A percentile compares a stretch with the other conserved stretches of the same genome.
Conservation (phyloP, 345 rosid genomes). For the thale cress (Arabidopsis thaliana) region DNA sequence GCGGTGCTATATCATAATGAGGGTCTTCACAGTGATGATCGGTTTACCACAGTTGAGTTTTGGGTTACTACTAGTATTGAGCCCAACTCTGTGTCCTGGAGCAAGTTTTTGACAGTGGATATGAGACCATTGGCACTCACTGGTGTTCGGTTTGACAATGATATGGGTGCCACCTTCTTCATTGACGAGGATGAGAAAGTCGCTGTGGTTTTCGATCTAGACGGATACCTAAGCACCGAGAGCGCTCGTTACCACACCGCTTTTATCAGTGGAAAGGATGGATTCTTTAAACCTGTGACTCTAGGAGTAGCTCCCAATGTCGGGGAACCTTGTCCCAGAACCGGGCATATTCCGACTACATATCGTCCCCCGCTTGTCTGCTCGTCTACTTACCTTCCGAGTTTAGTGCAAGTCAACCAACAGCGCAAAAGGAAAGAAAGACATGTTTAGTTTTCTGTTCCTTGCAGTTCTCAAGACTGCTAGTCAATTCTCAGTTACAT, state of each 20-base stretch:
- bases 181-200: neutral
- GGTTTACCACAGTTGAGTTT: no score
- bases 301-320: neutral
- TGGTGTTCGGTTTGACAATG: neutral
- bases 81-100: no score
- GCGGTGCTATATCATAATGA: no score
- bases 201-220: neutral
- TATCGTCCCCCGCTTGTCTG: neutral
- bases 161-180: neutral
- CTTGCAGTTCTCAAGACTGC: no score
- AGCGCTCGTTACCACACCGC: neutral
- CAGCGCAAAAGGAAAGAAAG: neutral
- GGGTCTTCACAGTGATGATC: no score
- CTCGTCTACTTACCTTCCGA: neutral
- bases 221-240: neutral
- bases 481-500: no score
- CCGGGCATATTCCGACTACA: no score
- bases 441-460: neutral
- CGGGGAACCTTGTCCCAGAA: neutral
- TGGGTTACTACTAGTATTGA: no score
- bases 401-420: slow-evolving; percentile 2
- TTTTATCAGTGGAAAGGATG: neutral
- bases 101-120: no score
- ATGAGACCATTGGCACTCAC: no score
- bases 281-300: neutral